A percentile compares a stretch with the other conserved stretches of the same genome.
Conservation (phyloP, 2,329 filamentous ascomycete genomes). For the Macroventuria anomochaeta region DNA sequence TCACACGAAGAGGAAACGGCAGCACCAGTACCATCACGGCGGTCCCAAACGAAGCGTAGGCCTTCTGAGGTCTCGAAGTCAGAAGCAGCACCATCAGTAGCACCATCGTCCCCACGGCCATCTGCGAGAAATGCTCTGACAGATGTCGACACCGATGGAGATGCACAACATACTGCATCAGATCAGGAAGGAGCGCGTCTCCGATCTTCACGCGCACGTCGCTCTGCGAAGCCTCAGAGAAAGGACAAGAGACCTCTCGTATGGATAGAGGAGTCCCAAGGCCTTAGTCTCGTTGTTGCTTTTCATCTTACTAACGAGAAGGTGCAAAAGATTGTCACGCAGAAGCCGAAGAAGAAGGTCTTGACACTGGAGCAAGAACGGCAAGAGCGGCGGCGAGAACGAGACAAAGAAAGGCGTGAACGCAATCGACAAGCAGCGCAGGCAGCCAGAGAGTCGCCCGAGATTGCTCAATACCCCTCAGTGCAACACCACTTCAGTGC, state of each 20-base stretch:
- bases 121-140: constrained; percentile 37
- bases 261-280: constrained; percentile 45
- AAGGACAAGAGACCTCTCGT: constrained; percentile 45
- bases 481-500: constrained; percentile 72
- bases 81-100: constrained; percentile 36
- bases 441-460: constrained; percentile 48
- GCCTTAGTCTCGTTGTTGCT: constrained; percentile 40
- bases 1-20: constrained; percentile 71
- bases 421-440: constrained; percentile 56
- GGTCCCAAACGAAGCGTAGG: constrained; percentile 52
- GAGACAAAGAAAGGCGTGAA: constrained; percentile 50
- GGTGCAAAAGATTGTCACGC: constrained; percentile 66
- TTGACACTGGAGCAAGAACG: constrained; percentile 41
- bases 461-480: constrained; percentile 63
- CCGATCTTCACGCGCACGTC: constrained; percentile 44
- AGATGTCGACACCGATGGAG: constrained; percentile 40
- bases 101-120: constrained; percentile 40
- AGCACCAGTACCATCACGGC: constrained; percentile 52
- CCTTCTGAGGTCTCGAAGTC: constrained; percentile 46
- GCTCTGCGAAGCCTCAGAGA: constrained; percentile 38
- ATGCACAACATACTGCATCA: constrained; percentile 35
- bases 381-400: constrained; percentile 42
- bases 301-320: constrained; percentile 58
- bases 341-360: constrained; percentile 61
- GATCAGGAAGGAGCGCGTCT: constrained; percentile 39